A percentile compares a stretch with the other conserved stretches of the same genome.
Evolutionary conservation across 2,329 filamentous ascomycete genomes (phyloP).

Genomic region (Didymella glomerata): DNA sequence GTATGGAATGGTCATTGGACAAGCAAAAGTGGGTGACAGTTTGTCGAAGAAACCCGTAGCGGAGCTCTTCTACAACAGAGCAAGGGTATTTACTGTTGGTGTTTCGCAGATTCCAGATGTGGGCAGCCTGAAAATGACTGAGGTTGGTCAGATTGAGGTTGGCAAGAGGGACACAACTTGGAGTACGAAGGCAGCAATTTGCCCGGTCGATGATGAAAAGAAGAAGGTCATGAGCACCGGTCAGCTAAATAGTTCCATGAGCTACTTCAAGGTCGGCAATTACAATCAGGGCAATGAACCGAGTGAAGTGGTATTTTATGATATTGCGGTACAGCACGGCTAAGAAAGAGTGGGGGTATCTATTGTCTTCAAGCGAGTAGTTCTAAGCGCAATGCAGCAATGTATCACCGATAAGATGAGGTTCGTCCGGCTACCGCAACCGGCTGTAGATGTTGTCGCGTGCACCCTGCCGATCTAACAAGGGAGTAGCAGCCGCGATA

Average conservation of each 20-base stretch:
- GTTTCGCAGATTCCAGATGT: constrained; percentile 50
- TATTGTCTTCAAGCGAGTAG: not conserved
- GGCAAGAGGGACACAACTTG: constrained; percentile 50
- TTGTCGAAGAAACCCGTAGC: constrained; percentile 53
- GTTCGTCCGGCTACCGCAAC: not conserved
- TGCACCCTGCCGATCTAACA: constrained; percentile 1
- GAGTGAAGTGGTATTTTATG: constrained; percentile 30
- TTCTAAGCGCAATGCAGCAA: not conserved
- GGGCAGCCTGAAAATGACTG: constrained; percentile 43
- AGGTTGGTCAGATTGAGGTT: constrained; percentile 46
- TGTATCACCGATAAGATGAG: not conserved
- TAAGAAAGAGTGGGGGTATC: not conserved
- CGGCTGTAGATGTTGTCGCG: constrained; percentile 2
- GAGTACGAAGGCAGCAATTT: constrained; percentile 49
- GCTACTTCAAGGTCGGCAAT: constrained; percentile 39
- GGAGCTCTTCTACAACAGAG: constrained; percentile 52
- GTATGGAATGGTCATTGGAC: constrained; percentile 52
- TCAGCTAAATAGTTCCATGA: constrained; percentile 24
- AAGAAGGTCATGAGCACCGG: constrained; percentile 5
- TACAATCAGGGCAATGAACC: constrained; percentile 35
- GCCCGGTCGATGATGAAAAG: constrained; percentile 27
- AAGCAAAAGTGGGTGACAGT: constrained; percentile 51
- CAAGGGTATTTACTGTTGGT: constrained; percentile 50
- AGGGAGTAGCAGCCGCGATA: constrained; percentile 1
- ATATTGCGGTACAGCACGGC: constrained; percentile 26